Evolutionary conservation across 345 rosid genomes (phyloP).

Genomic region (Iberis pinnata): DNA sequence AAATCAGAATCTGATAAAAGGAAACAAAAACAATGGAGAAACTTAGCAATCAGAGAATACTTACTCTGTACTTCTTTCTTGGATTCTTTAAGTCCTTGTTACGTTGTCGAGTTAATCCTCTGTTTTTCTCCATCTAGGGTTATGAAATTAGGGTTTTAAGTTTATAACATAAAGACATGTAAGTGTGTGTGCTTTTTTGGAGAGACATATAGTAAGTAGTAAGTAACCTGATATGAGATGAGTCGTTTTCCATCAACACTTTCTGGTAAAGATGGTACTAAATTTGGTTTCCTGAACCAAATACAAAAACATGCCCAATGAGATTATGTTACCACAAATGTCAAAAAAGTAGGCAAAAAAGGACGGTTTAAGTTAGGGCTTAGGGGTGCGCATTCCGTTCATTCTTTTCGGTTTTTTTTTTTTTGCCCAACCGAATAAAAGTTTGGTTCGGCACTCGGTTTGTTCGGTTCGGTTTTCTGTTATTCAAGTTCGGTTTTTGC

Average conservation of each 20-base stretch:
- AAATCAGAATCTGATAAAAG: slow-evolving; percentile 4
- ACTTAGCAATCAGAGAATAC: background rate
- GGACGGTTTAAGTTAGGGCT: too few relatives aligned
- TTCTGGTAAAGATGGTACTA: slow-evolving; percentile 45
- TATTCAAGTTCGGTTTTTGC: too few relatives aligned
- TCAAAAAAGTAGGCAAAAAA: background rate
- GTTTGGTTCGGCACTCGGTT: too few relatives aligned
- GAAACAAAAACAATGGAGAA: background rate
- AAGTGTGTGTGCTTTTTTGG: slow-evolving; percentile 3
- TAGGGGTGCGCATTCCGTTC: too few relatives aligned
- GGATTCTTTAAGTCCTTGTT: slow-evolving; percentile 65
- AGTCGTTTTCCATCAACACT: slow-evolving; percentile 58
- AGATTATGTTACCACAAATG: background rate
- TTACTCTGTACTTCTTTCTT: slow-evolving; percentile 76
- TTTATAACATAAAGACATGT: background rate
- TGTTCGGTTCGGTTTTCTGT: too few relatives aligned
- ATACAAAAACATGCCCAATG: slow-evolving; percentile 7
- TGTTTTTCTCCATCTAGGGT: slow-evolving; percentile 65
- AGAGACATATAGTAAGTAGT: slow-evolving; percentile 4
- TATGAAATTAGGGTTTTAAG: too few relatives aligned
- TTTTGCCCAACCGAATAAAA: too few relatives aligned
- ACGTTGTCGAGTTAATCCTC: slow-evolving; percentile 62
- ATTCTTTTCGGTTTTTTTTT: too few relatives aligned
- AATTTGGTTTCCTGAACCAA: slow-evolving; percentile 23
- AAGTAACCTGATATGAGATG: slow-evolving; percentile 49